Conservation (phyloP, 129 eudicot species). For the Saposhnikovia divaricata region DNA sequence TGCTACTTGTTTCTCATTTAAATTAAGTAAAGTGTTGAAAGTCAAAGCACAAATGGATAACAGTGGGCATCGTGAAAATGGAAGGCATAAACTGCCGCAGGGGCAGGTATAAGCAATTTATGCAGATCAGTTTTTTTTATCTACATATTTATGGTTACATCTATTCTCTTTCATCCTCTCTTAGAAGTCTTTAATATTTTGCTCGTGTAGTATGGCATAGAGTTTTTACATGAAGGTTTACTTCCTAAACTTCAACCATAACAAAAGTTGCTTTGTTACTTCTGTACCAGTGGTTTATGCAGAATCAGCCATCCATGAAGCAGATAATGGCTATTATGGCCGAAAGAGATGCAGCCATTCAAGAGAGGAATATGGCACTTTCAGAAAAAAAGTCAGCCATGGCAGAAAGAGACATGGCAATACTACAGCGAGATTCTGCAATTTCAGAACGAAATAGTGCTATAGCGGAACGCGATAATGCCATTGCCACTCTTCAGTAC, state of each 20-base stretch:
- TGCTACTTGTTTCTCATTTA: conserved; percentile 10
- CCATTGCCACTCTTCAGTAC: conserved; percentile 78
- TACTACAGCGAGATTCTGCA: conserved; percentile 81
- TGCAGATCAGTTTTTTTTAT: background rate
- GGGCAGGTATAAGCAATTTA: conserved; percentile 52
- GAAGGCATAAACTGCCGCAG: conserved; percentile 78
- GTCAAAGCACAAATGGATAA: conserved; percentile 58
- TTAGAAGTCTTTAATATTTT: background rate
- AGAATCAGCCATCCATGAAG: conserved; percentile 94
- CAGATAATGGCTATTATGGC: conserved; percentile 97
- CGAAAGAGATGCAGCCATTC: conserved; percentile 92
- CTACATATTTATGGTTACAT: background rate
- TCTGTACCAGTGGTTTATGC: conserved; percentile 83
- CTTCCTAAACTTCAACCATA: background rate
- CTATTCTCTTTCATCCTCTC: background rate
- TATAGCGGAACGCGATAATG: conserved; percentile 78
- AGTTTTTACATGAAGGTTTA: background rate
- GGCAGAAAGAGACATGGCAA: conserved; percentile 94
- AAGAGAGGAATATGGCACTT: conserved; percentile 79
- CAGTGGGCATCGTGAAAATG: conserved; percentile 76
- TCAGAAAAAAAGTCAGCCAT: conserved; percentile 83
- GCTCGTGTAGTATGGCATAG: background rate
- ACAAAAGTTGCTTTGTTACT: background rate
- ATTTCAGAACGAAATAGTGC: conserved; percentile 81
- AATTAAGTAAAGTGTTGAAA: conserved; percentile 15